Base-by-base conservation (phyloP, 2,329 filamentous ascomycete genomes). In the Trichoderma semiorbis region DNA sequence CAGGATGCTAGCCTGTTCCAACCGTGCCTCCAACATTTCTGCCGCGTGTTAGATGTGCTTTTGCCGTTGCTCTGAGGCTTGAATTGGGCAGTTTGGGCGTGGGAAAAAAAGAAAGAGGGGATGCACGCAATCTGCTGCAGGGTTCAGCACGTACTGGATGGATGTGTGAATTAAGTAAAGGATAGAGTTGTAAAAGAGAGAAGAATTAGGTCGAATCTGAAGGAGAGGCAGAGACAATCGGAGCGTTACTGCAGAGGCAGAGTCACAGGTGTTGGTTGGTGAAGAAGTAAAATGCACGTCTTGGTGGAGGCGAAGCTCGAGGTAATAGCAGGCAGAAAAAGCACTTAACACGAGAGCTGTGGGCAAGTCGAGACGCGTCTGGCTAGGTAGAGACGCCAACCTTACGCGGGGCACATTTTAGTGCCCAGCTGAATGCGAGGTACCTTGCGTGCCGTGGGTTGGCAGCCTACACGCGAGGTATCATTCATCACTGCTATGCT, bases 11-110 rank as follows among this genome's bases (percentile, higher is more conserved):
- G 97, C 95, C 88, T 98, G 95, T 83, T 96, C 93, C 84, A 99
- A 89, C 85, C 95, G 93, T 90, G 96, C 96, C 89, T 99, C 96
- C 86, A 99, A 91, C 95, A 98, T 89, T 75, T 81, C 86, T 86
- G 79, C 28, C 32, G 34, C 65, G 47, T 65, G 60, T 65, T 65
- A 69, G 65, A 5, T 18, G 3, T 53, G n/a, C 14, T 55, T 39
- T 30, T 30, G 21, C 21, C 26, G 28, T 34, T n/a, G n/a, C 14
- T 53, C 32, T n/a, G 7, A 8, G 12, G 32, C 24, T 18, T 30
- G 34, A 24, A 43, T 28, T 18, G 18, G 26, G 26, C 50, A 60
- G 36, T 30, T 34, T 60, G 55, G 36, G 36, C 30, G 36, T 28
- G 26, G 24, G 26, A 32, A 32, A 11, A 28, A 30, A 26, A 14